These are phyloP conservation scores for Neurospora africana DNA, from an alignment of 495 filamentous ascomycete genomes.

Conservation along the genomic window DNA sequence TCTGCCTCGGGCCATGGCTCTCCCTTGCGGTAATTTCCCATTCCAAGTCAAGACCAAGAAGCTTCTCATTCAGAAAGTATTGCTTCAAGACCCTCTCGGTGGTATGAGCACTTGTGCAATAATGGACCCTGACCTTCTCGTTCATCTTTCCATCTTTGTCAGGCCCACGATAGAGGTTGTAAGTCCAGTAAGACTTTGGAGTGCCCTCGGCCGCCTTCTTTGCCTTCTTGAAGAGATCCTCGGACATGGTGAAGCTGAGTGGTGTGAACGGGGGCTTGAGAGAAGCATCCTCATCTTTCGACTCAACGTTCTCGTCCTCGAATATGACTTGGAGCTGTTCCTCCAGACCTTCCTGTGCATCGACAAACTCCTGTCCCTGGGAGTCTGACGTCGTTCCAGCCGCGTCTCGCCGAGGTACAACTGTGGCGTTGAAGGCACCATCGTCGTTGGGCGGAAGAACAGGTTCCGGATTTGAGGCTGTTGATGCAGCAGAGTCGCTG, in stretches of 20 bases:
- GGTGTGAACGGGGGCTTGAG: conserved; percentile 23
- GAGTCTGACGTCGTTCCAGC: background rate
- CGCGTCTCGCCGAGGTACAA: background rate
- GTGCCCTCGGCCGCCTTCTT: conserved; percentile 28
- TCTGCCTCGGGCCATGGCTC: conserved; percentile 42
- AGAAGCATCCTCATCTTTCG: conserved; percentile 4
- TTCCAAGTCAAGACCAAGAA: conserved; percentile 82
- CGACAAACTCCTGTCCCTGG: background rate
- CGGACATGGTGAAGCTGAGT: conserved; percentile 35
- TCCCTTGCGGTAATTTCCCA: conserved; percentile 50
- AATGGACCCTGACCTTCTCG: conserved; percentile 54
- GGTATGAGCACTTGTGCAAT: conserved; percentile 55
- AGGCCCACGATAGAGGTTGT: conserved; percentile 48
- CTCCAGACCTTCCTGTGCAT: background rate
- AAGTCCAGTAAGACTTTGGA: conserved; percentile 52
- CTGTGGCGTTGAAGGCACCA: background rate
- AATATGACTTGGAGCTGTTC: background rate
- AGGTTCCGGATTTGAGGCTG: background rate
- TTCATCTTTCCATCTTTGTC: conserved; percentile 20
- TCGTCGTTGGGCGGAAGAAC: background rate
- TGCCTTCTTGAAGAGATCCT: conserved; percentile 33
- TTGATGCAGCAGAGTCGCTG: background rate
- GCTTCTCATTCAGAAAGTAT: conserved; percentile 55
- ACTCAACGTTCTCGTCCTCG: background rate
- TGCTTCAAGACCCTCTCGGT: conserved; percentile 54